phyloP scores from a whole-genome alignment of 495 filamentous ascomycete species.

The Penicillium ucsense region DNA sequence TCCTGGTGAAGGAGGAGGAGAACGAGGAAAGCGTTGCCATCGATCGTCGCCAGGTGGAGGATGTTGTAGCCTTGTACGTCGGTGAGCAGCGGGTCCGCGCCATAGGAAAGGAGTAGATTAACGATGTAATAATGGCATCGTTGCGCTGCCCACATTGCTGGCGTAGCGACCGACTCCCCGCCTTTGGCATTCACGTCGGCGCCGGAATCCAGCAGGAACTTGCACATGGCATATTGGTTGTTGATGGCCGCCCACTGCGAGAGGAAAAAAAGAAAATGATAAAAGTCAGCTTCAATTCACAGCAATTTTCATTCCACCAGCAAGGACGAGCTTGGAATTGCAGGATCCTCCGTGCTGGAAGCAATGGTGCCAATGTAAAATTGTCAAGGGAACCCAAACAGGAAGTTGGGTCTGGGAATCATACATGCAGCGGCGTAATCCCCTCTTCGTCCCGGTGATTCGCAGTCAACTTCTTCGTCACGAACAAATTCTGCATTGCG shows the following conservation, averaged over 20 bases:
- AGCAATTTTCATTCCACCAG: no score
- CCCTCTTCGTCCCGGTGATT: constrained; percentile 79
- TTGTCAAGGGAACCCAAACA: not conserved
- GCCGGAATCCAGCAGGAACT: constrained; percentile 81
- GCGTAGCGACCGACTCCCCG: constrained; percentile 86
- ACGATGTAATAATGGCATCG: constrained; percentile 83
- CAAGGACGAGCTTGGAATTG: no score
- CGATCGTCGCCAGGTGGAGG: constrained; percentile 90
- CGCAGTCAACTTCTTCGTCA: constrained; percentile 67
- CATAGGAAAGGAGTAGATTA: constrained; percentile 70
- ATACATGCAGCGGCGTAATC: constrained; percentile 91
- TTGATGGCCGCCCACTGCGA: constrained; percentile 96
- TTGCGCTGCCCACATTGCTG: constrained; percentile 94
- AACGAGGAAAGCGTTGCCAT: constrained; percentile 92
- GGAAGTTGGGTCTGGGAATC: constrained; percentile 11
- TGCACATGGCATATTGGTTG: constrained; percentile 93
- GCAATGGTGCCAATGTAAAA: no score
- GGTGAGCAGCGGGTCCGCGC: constrained; percentile 79
- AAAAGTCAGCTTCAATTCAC: no score
- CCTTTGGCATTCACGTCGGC: constrained; percentile 92
- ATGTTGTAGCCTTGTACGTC: constrained; percentile 96
- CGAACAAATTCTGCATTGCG: constrained; percentile 82
- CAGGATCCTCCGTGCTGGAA: no score
- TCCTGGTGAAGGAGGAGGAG: constrained; percentile 81
- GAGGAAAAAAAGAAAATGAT: no score